These are phyloP conservation scores for Albatrellus ellisii DNA, from an alignment of 768 basidiomycete species.

Conservation along the genomic window DNA sequence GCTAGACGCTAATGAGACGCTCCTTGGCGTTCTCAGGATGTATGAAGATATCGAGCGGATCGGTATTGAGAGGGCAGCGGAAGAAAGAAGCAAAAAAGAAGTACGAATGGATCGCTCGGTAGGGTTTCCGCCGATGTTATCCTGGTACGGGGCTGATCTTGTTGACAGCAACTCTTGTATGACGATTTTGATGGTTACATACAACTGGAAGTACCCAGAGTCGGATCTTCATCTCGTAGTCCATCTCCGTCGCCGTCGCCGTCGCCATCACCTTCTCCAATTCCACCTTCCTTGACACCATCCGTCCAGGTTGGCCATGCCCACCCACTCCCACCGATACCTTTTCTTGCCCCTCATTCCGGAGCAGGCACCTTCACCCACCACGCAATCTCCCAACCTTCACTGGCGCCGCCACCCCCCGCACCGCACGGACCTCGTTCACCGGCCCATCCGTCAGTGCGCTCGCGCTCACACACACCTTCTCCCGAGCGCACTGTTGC, in stretches of 20 bases:
- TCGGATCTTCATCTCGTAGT: conserved; percentile 28
- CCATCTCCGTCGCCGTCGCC: conserved; percentile 32
- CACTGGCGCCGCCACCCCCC: conserved; percentile 51
- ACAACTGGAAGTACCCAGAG: conserved; percentile 19
- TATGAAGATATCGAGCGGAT: conserved; percentile 70
- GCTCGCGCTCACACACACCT: conserved; percentile 58
- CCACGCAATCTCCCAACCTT: conserved; percentile 19
- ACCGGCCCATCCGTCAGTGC: conserved; percentile 30
- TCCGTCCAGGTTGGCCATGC: conserved; percentile 16
- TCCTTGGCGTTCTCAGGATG: conserved; percentile 53
- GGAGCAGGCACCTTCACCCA: conserved; percentile 11
- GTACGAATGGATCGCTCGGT: conserved; percentile 56
- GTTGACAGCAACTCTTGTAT: conserved; percentile 10
- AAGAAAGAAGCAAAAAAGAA: conserved; percentile 62
- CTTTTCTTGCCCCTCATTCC: conserved; percentile 14
- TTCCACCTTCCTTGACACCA: conserved; percentile 19
- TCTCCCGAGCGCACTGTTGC: conserved; percentile 39
- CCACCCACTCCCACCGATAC: conserved; percentile 27
- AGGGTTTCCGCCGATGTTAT: conserved; percentile 6
- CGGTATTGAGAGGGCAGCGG: conserved; percentile 40
- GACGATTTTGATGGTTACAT: conserved; percentile 23
- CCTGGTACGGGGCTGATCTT: conserved; percentile 9
- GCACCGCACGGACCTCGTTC: conserved; percentile 64
- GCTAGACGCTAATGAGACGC: conserved; percentile 59
- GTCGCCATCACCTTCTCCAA: conserved; percentile 24